A percentile compares a stretch with the other conserved stretches of the same genome.
Evolutionary conservation across 306 rosid genomes (phyloP).

Genomic region (Mimosa pudica): DNA sequence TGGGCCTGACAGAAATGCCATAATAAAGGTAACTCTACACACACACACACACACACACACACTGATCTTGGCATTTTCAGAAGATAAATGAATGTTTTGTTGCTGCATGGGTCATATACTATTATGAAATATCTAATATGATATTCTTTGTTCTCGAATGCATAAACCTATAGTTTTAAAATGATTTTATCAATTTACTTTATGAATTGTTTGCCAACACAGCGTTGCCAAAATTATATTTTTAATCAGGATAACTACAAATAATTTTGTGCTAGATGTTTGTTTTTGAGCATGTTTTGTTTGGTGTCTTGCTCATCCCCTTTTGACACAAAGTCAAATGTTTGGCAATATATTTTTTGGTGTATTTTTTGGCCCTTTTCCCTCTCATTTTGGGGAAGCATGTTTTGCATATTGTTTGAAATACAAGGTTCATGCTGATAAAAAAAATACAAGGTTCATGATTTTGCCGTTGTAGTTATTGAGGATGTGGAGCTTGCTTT

Average conservation of each 20-base stretch:
- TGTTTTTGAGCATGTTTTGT: no score
- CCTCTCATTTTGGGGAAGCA: no score
- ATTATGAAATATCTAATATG: conserved; percentile 16
- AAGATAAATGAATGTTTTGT: neutral
- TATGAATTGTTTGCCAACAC: conserved; percentile 7
- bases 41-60: no score
- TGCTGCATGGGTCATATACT: conserved; percentile 16
- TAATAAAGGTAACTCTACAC: conserved; percentile 82
- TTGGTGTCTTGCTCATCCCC: no score
- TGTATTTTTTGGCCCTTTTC: no score
- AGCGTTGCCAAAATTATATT: neutral
- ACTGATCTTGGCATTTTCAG: conserved; percentile 20
- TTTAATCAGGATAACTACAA: neutral
- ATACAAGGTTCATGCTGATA: no score
- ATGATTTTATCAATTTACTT: neutral
- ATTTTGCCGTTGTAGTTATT: no score
- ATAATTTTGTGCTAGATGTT: neutral
- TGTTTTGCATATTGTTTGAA: no score
- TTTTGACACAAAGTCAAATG: no score
- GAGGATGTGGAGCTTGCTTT: no score
- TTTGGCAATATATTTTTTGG: no score
- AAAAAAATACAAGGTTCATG: no score
- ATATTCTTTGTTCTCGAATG: conserved; percentile 3
- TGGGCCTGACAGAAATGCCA: conserved; percentile 52
- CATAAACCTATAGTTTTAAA: conserved; percentile 16